Evolutionary conservation across 176 grass and related monocot genomes (phyloP).

Genomic region (Phragmites australis): DNA sequence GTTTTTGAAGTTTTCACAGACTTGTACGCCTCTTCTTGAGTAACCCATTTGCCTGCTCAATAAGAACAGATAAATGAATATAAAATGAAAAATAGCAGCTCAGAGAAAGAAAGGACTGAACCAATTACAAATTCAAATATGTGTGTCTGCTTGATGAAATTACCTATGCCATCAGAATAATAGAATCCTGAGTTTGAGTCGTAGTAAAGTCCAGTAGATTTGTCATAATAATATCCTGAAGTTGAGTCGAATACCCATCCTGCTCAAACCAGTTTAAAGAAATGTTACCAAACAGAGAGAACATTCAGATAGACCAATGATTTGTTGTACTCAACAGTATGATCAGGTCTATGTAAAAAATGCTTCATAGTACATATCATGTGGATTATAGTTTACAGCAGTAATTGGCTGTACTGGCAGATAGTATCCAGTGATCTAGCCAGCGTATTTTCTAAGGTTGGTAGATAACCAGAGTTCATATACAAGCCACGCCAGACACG

Average conservation of each 20-base stretch:
- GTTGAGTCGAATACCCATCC: conserved; percentile 67
- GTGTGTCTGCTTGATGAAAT: background rate
- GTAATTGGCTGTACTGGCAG: background rate
- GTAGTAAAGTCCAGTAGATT: conserved; percentile 67
- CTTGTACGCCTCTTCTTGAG: conserved; percentile 76
- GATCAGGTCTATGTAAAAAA: conserved; percentile 5
- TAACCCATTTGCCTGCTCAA: conserved; percentile 70
- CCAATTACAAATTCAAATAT: background rate
- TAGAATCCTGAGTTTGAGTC: conserved; percentile 79
- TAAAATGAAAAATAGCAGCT: background rate
- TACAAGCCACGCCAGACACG: background rate
- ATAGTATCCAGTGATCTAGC: background rate
- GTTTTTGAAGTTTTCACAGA: conserved; percentile 43
- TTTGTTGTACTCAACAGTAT: background rate
- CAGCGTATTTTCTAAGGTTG: background rate
- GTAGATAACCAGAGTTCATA: background rate
- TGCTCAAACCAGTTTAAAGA: conserved; percentile 41
- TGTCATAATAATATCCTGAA: conserved; percentile 75
- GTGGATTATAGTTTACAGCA: background rate
- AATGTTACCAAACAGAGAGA: conserved; percentile 15
- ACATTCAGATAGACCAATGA: background rate
- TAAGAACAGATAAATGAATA: conserved; percentile 20
- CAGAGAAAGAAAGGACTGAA: background rate
- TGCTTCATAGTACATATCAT: background rate
- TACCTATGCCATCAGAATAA: conserved; percentile 80